Evolutionary conservation across 768 basidiomycete species (phyloP), one percentile per base, ranked within the genome.

Genomic region (Kwoniella mangroviensis): DNA sequence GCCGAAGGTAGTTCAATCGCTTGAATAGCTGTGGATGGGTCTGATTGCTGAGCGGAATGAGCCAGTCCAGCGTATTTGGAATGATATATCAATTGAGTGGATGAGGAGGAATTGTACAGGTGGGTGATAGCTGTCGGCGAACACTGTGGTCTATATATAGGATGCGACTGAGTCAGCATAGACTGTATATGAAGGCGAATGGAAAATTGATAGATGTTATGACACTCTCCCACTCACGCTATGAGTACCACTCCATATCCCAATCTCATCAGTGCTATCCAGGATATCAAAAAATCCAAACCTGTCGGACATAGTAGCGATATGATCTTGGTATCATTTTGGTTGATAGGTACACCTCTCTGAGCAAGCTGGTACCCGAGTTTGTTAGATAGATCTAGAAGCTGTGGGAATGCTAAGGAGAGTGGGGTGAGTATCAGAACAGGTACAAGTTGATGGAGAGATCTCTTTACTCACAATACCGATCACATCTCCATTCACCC

Each of bases 61-160:
- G 83, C 85, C 51, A 85, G 81, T 12, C 76, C 67, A 17, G 71
- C 60, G 73, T 84, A 86, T 68, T 83, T 84, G 6, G 80, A 69
- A 40, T 85, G 84, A 65, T 83, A 85, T 54, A 87, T 78, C 11
- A 87, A 75, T 54, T 82, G 82, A 0, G 80, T 75, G 0, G 86
- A 81, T 5, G 80, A 74, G 12, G 85, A 84, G 3, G 83, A 67
- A n/a, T 82, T 74, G 64, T 86, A 73, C 13, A 88, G 83, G 64
- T 86, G 83, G 1, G 84, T 83, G 22, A 86, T 82, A 4, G 86
- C 87, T 4, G 83, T 70, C 0, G 86, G 83, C 0, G 87, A 87
- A 73, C 80, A 81, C 75, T 81, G 80, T 1, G 80, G 80, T 10
- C 80, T 81, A 24, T 45, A 13, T 19, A 34, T 11, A 63, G 19